A percentile compares a stretch with the other conserved stretches of the same genome.
These are phyloP conservation scores for Rhodotorula sphaerocarpa DNA, from an alignment of 768 basidiomycete species.

Conservation along the genomic window DNA sequence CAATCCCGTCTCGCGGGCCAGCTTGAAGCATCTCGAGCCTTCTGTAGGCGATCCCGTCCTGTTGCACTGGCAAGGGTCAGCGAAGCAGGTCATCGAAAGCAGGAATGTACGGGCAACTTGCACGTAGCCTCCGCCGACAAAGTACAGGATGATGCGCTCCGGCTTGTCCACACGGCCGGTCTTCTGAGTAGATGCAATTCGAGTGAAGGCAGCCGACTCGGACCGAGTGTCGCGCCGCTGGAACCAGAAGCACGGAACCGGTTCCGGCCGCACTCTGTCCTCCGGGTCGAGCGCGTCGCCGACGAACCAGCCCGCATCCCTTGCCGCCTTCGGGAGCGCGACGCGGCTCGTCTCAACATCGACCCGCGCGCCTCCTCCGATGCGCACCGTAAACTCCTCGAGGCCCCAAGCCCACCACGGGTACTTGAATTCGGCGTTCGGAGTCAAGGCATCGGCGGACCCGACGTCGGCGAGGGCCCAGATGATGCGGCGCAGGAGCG, in stretches of 20 bases:
- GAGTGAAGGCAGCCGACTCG: too few species aligned
- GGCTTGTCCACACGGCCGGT: background rate
- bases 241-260: constrained; percentile 35
- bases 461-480: constrained; percentile 28
- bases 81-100: background rate
- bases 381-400: constrained; percentile 12
- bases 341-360: background rate
- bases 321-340: background rate
- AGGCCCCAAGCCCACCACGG: constrained; percentile 9
- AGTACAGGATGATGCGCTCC: constrained; percentile 28
- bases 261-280: background rate
- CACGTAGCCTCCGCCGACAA: constrained; percentile 34
- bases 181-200: too few species aligned
- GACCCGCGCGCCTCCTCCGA: constrained; percentile 11
- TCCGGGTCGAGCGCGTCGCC: constrained; percentile 18
- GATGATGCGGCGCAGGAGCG: constrained; percentile 25
- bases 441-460: constrained; percentile 10
- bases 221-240: constrained; percentile 11
- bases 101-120: background rate
- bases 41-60: constrained; percentile 18
- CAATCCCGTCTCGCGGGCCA: constrained; percentile 19
- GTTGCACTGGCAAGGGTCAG: background rate
- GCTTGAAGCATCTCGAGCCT: constrained; percentile 24
- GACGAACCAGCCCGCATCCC: constrained; percentile 15
- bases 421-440: background rate